Conservation (phyloP, 2,329 filamentous ascomycete genomes). For the Sphaerostilbella broomeana region DNA sequence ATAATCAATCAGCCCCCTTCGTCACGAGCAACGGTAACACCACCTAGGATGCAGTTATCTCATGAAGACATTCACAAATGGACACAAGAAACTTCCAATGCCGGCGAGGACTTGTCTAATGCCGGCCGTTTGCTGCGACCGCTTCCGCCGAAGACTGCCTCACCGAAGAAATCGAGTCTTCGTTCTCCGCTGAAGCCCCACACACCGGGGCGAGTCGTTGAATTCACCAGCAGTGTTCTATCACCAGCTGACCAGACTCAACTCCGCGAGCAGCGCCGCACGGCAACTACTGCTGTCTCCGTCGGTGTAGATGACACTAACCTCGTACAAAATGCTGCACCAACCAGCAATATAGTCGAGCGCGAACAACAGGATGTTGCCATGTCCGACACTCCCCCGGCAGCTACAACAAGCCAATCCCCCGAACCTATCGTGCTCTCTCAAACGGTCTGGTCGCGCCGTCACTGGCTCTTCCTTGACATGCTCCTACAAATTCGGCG, state of each 20-base stretch:
- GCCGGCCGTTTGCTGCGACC: slow-evolving; percentile 39
- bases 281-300: slow-evolving; percentile 19
- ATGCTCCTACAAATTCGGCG: slow-evolving; percentile 44
- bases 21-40: slow-evolving; percentile 24
- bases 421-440: slow-evolving; percentile 32
- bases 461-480: slow-evolving; percentile 50
- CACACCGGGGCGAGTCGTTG: slow-evolving; percentile 52
- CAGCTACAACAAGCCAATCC: slow-evolving; percentile 12
- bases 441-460: slow-evolving; percentile 39
- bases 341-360: slow-evolving; percentile 13
- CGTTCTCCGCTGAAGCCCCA: slow-evolving; percentile 52
- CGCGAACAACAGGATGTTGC: not conserved
- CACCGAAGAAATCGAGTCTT: slow-evolving; percentile 50
- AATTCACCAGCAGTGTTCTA: slow-evolving; percentile 47
- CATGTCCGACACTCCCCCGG: not conserved
- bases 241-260: slow-evolving; percentile 38
- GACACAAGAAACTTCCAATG: slow-evolving; percentile 34
- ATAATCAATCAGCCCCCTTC: slow-evolving; percentile 35
- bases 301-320: slow-evolving; percentile 2
- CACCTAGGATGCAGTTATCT: slow-evolving; percentile 36
- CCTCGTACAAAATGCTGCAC: not conserved
- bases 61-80: slow-evolving; percentile 36
- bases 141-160: slow-evolving; percentile 44
- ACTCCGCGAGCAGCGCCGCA: slow-evolving; percentile 25
- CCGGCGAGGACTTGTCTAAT: slow-evolving; percentile 32